Base-by-base conservation (phyloP, 768 basidiomycete genomes). In the Artomyces pyxidatus region DNA sequence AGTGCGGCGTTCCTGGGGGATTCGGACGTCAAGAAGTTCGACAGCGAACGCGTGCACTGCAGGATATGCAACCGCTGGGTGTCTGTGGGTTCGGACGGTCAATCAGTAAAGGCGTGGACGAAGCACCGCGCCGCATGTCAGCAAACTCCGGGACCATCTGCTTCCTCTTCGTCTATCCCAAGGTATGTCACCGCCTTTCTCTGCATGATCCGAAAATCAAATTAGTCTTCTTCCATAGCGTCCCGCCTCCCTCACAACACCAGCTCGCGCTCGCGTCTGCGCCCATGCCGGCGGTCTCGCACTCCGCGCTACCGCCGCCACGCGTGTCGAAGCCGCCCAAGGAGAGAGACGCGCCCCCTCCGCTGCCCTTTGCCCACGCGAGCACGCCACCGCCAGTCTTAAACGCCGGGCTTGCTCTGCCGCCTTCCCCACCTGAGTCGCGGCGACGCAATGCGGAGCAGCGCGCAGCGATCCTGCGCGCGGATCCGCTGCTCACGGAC, bases 371-470 rank as follows among this genome's bases (percentile, higher is more conserved):
- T 22, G 5, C 39, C 55, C 11, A n/a, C 42, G 21, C 37, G 6
- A 21, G 44, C 6, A 30, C 39, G 30, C 39, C 46, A 3, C 30
- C 35, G 23, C 25, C 43, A 12, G 35, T 45, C 16, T 42, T 48
- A 9, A 32, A 45, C 5, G 23, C 45, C 9, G 46, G 45, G 29
- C 43, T 44, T 11, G 46, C 50, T 14, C 14, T 46, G 19, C 41
- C 37, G 28, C 28, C 46, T 19, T 22, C 27, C 16, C 43, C 47
- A 21, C 67, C 83, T 53, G 86, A 86, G 57, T 80, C 83, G 14
- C 77, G 85, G 21, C 69, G 84, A 23, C 75, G 83, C 48, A 88
- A 85, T 56, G 85, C 87, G 17, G 87, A 88, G 58, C 85, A 88
- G 63, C 79, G 87, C 26, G 84, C 82, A 0, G 83, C 83, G 9